phyloP scores from a whole-genome alignment of 2,329 filamentous ascomycete genomes.

The Talaromyces sp. region DNA sequence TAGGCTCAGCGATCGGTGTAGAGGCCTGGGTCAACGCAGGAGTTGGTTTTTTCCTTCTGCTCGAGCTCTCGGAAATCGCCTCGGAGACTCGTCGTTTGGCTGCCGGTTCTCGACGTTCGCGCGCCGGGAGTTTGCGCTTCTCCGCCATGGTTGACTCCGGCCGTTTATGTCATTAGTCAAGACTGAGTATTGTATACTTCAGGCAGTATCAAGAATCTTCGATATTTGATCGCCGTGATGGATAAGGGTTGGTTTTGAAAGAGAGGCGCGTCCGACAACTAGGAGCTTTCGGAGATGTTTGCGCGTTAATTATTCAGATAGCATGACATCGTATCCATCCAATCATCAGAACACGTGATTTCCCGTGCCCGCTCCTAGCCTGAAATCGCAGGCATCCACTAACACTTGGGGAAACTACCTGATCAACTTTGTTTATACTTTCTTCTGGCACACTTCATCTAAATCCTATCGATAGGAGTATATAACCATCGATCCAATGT shows the following conservation, averaged over 20 bases:
- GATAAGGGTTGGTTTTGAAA: background rate
- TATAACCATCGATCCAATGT: background rate
- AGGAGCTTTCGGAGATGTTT: background rate
- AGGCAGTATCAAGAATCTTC: background rate
- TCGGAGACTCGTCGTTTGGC: slow-evolving; percentile 44
- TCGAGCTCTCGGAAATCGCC: slow-evolving; percentile 30
- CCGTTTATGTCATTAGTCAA: background rate
- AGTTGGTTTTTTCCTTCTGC: slow-evolving; percentile 31
- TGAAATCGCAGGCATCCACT: background rate
- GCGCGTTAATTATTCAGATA: slow-evolving; percentile 2
- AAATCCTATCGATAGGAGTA: background rate
- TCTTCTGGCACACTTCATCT: background rate
- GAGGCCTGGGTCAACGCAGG: slow-evolving; percentile 27
- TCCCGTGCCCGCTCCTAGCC: background rate
- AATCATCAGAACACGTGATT: slow-evolving; percentile 9
- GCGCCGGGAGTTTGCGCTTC: slow-evolving; percentile 43
- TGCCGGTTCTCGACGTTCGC: slow-evolving; percentile 44
- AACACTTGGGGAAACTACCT: background rate
- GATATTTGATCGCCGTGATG: background rate
- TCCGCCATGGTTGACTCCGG: slow-evolving; percentile 33
- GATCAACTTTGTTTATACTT: background rate
- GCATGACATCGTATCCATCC: slow-evolving; percentile 1
- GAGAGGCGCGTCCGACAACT: background rate
- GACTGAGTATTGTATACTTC: background rate
- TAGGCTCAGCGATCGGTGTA: slow-evolving; percentile 28